phyloP scores from a whole-genome alignment of 768 basidiomycete species.

The Lactifluus piperatus region DNA sequence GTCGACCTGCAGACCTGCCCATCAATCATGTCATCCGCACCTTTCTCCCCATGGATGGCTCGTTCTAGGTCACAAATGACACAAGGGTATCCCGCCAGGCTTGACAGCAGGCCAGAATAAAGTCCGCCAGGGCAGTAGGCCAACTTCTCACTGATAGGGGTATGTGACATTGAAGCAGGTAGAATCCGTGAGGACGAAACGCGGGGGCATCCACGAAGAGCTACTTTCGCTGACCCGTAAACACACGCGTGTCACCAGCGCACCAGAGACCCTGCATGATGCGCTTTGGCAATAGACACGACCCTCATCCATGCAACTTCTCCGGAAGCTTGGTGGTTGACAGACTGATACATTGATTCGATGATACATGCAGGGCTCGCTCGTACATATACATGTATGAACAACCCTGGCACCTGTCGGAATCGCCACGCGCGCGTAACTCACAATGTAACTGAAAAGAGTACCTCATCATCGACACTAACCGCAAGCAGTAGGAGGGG shows the following conservation, averaged over 20 bases:
- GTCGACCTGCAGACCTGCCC: not conserved
- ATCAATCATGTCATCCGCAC: conserved; percentile 10
- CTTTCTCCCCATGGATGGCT: conserved; percentile 1
- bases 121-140: not conserved
- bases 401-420: not conserved
- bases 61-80: not conserved
- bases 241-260: not conserved
- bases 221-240: conserved; percentile 1
- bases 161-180: not conserved
- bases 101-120: not conserved
- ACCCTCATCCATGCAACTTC: not conserved
- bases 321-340: not conserved
- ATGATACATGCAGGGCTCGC: conserved; percentile 1
- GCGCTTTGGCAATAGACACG: not conserved
- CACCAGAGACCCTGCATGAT: conserved; percentile 1
- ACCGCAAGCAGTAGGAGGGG: not conserved
- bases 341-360: not conserved
- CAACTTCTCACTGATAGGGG: conserved; percentile 8
- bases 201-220: not conserved
- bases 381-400: not conserved
- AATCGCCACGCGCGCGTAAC: not conserved
- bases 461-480: conserved; percentile 6
- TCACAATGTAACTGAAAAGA: not conserved
- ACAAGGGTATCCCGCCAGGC: not conserved
- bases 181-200: conserved; percentile 1